Conservation (phyloP, 108 stramenopile species). For the Skeletonema costatum region DNA sequence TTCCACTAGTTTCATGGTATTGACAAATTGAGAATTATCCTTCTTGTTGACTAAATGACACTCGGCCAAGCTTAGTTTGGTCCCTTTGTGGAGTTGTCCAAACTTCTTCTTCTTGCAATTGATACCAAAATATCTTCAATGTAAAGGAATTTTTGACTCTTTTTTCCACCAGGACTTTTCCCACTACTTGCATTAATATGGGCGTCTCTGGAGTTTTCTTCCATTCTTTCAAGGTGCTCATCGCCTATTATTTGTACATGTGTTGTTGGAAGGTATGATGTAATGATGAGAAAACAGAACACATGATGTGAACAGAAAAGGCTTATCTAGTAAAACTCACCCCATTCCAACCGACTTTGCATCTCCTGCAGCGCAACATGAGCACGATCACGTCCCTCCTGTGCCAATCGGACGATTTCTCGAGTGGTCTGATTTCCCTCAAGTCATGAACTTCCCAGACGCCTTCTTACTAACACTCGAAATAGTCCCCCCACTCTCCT, state of each 20-base stretch:
- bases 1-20: slow-evolving; percentile 31
- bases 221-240: slow-evolving; percentile 31
- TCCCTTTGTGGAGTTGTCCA: slow-evolving; percentile 21
- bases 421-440: no score
- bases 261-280: no score
- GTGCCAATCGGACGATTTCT: slow-evolving; percentile 19
- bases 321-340: not conserved
- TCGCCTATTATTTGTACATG: no score
- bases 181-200: not conserved
- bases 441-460: no score
- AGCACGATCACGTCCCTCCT: slow-evolving; percentile 34
- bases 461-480: no score
- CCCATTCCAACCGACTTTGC: slow-evolving; percentile 17
- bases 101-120: slow-evolving; percentile 15
- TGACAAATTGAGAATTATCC: slow-evolving; percentile 19
- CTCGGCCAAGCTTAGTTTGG: slow-evolving; percentile 5
- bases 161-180: not conserved
- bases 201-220: slow-evolving; percentile 24
- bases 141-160: slow-evolving; percentile 14
- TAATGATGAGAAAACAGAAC: not conserved
- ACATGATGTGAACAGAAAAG: not conserved
- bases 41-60: slow-evolving; percentile 6
- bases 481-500: no score
- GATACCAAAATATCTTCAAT: slow-evolving; percentile 26
- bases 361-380: slow-evolving; percentile 16